These are phyloP conservation scores for Choiromyces venosus DNA, from an alignment of 495 filamentous ascomycete species.

Conservation along the genomic window DNA sequence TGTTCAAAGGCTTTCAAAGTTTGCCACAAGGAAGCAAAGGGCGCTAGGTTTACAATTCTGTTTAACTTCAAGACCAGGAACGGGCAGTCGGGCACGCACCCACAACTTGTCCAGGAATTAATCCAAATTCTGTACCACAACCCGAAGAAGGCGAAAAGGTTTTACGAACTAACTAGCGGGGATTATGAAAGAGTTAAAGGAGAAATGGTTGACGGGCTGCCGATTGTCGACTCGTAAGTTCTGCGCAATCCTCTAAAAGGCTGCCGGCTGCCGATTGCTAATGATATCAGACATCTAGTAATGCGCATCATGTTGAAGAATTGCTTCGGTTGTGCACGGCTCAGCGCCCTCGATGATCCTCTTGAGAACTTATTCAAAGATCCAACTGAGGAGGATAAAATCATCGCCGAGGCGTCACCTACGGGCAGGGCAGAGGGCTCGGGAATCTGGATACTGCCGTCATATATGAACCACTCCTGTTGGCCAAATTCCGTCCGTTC, in stretches of 20 bases:
- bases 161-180: conserved; percentile 8
- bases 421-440: background rate
- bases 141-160: conserved; percentile 7
- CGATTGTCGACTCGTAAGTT: conserved; percentile 21
- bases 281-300: conserved; percentile 4
- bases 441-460: conserved; percentile 14
- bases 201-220: conserved; percentile 9
- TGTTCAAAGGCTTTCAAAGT: conserved; percentile 21
- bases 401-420: background rate
- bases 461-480: conserved; percentile 24
- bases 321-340: background rate
- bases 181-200: conserved; percentile 11
- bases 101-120: conserved; percentile 1
- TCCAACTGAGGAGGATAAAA: background rate
- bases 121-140: conserved; percentile 14
- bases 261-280: background rate
- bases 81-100: background rate
- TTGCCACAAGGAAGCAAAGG: background rate
- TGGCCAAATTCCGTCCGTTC: conserved; percentile 13
- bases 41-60: background rate
- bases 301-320: conserved; percentile 8
- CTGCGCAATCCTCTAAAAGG: background rate
- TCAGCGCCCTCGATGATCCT: background rate
- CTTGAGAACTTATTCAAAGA: background rate
- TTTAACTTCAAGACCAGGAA: background rate